Conservation (phyloP, 805 yeast species). For the Metschnikowia bowlesiae region DNA sequence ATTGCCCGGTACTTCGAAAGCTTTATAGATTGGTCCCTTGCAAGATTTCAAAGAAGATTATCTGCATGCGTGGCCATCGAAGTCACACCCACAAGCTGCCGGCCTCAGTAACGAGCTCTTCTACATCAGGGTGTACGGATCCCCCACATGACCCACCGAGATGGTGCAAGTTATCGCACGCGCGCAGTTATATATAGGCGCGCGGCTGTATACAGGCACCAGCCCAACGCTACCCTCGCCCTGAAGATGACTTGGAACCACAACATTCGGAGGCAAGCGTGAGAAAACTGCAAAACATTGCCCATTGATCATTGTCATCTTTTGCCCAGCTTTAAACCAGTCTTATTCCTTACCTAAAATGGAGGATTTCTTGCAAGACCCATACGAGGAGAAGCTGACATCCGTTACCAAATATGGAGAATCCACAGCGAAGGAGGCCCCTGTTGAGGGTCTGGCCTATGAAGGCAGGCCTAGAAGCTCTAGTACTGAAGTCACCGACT, state of each 20-base stretch:
- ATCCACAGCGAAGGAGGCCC: neutral
- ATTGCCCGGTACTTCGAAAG: too few species aligned
- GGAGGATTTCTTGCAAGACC: conserved; percentile 12
- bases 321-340: neutral
- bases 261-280: neutral
- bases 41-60: neutral
- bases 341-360: neutral
- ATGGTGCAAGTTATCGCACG: neutral
- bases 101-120: too few species aligned
- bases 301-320: neutral
- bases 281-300: neutral
- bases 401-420: neutral
- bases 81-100: too few species aligned
- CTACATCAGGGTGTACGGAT: neutral
- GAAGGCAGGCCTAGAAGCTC: neutral
- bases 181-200: neutral
- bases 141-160: neutral
- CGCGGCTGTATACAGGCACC: neutral
- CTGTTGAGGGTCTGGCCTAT: neutral
- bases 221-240: neutral
- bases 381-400: conserved; percentile 8
- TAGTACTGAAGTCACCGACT: neutral
- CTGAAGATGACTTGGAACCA: neutral
- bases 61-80: too few species aligned
- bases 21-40: too few species aligned